A percentile compares a stretch with the other conserved stretches of the same genome.
These are phyloP conservation scores for Mytilinidion resinicola DNA, from an alignment of 495 filamentous ascomycete genomes.

Conservation along the genomic window DNA sequence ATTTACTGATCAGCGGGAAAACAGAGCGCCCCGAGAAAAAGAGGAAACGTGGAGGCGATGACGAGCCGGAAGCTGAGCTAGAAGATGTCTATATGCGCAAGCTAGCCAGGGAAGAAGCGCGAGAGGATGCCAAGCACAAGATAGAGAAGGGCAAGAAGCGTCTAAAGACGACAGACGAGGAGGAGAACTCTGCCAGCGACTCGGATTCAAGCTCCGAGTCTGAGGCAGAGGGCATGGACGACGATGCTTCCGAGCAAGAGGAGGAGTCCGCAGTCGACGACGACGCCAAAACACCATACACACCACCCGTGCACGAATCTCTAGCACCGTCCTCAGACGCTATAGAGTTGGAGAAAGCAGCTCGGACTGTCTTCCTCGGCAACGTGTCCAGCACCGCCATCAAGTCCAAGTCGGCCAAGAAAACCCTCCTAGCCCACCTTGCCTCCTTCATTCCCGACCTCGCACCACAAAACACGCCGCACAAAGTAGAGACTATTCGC, in stretches of 20 bases:
- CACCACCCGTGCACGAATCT: constrained; percentile 54
- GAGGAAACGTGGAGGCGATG: constrained; percentile 63
- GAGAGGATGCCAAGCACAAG: constrained; percentile 36
- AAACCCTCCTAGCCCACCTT: constrained; percentile 63
- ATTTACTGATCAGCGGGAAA: constrained; percentile 4
- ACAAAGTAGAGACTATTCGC: constrained; percentile 80
- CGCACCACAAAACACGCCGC: constrained; percentile 34
- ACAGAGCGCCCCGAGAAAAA: constrained; percentile 42
- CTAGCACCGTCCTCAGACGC: constrained; percentile 38
- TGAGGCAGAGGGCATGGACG: constrained; percentile 28
- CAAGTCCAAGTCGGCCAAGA: constrained; percentile 71
- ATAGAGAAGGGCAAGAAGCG: constrained; percentile 43
- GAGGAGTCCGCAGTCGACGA: constrained; percentile 25
- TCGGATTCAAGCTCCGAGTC: neutral
- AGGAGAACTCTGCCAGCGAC: constrained; percentile 32
- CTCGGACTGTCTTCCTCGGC: constrained; percentile 84
- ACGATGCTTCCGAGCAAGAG: constrained; percentile 21
- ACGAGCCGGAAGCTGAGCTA: constrained; percentile 54
- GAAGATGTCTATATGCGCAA: constrained; percentile 76
- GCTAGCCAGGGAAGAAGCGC: constrained; percentile 54
- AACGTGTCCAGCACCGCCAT: constrained; percentile 82
- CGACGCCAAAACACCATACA: constrained; percentile 31
- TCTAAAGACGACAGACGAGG: constrained; percentile 37
- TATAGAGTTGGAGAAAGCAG: constrained; percentile 72
- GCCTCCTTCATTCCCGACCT: constrained; percentile 49